Evolutionary conservation across 2,329 filamentous ascomycete species (phyloP), one percentile per base, ranked within the genome.

Genomic region (Trichoderma guizhouense): DNA sequence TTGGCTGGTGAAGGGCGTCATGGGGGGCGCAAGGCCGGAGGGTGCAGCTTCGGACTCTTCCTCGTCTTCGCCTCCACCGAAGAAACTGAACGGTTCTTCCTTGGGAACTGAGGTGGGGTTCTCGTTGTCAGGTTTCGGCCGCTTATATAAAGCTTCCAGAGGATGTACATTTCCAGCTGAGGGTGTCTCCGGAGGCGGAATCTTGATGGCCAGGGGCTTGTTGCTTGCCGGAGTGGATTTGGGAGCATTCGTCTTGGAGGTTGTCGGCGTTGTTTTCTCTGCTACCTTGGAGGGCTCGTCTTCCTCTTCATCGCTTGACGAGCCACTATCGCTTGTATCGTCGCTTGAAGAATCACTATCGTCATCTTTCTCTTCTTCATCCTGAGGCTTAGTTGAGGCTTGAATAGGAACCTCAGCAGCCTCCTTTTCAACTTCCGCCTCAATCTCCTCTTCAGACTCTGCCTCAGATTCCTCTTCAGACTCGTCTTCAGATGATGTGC

Each of bases 61-160:
- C 2, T 88, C 84, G 24, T 86, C 84, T 8, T 83, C 85, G n/a
- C 82, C 82, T 34, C 77, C 81, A 28, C 82, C 85, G 79, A 97
- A 97, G 83, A 98, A 98, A 79, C 87, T 94, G 81, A 98, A 97
- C 12, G 84, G 76, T 84, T 91, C 69, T 26, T 88, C 72, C 83
- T 87, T 75, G 77, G 84, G 73, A 72, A 77, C 73, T 43, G 79
- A 74, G 0, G 78, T 74, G 43, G 74, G 73, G 63, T 75, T 66
- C 74, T 81, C 65, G 76, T 83, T 81, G 5, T 81, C 80, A 36
- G 84, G 80, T 43, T 89, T 86, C 34, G 88, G 82, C 5, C 89
- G 89, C 83, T 98, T 98, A 86, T 97, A 99, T 3, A 98, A 87
- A 0, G 94, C 94, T 83, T 98, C 95, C 1, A 98, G 87, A 0